Percentiles rank a stretch among this genome's conserved stretches.
These are phyloP conservation scores for Saccharomyces pastorianus DNA, from an alignment of 1,139 yeast genomes.

Conservation along the genomic window DNA sequence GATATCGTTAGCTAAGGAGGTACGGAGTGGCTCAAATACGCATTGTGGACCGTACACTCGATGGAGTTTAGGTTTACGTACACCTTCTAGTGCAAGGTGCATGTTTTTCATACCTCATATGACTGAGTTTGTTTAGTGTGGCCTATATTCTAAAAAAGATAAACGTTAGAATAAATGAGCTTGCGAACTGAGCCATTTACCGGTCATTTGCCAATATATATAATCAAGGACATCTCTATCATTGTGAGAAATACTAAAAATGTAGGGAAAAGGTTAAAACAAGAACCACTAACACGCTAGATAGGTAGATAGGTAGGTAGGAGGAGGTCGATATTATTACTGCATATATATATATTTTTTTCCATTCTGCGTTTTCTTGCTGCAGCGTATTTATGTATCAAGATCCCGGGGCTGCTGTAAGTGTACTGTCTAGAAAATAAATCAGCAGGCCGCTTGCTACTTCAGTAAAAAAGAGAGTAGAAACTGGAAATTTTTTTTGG, in stretches of 20 bases:
- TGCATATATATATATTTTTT: background rate
- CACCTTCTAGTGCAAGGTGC: background rate
- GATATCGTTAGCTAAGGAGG: conserved; percentile 2
- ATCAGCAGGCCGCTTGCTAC: background rate
- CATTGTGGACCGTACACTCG: background rate
- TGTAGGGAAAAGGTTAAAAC: background rate
- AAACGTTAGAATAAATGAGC: background rate
- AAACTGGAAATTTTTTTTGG: background rate
- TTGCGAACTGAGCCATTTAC: background rate
- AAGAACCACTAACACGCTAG: background rate
- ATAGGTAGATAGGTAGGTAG: too few relatives aligned
- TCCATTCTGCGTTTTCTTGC: background rate
- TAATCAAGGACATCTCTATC: too few relatives aligned
- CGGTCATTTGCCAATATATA: too few relatives aligned
- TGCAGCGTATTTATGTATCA: background rate
- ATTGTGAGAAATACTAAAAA: background rate
- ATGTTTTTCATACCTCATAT: too few relatives aligned
- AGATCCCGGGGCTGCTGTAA: background rate
- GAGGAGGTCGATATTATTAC: background rate
- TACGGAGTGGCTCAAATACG: background rate
- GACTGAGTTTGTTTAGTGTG: background rate
- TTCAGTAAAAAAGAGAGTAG: background rate
- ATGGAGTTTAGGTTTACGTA: background rate
- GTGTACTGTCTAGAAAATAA: too few relatives aligned
- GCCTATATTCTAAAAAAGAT: too few relatives aligned